Evolutionary conservation across 129 eudicot genomes (phyloP).

Genomic region (Chrysanthemum makinoi): DNA sequence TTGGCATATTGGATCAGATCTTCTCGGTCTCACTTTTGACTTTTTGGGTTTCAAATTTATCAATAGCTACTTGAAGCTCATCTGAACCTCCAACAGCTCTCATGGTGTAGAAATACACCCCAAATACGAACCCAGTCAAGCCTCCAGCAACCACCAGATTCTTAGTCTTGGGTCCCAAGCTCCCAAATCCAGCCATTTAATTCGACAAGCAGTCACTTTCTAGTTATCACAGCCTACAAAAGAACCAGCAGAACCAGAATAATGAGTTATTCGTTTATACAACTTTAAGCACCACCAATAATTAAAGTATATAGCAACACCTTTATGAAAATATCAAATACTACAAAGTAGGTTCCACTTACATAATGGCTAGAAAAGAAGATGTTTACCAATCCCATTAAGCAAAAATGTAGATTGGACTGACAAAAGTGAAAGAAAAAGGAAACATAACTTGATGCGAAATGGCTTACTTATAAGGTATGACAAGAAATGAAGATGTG

Average conservation of each 20-base stretch:
- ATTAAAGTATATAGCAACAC: neutral
- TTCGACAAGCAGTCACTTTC: neutral
- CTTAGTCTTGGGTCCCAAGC: slow-evolving; percentile 73
- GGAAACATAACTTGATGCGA: neutral
- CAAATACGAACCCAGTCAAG: slow-evolving; percentile 72
- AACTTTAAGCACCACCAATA: neutral
- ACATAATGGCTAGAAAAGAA: neutral
- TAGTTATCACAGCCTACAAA: slow-evolving; percentile 19
- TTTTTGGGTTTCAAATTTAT: slow-evolving; percentile 72
- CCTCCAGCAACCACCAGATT: slow-evolving; percentile 88
- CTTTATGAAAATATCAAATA: neutral
- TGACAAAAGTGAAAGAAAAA: neutral
- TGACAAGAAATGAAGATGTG: too few species aligned
- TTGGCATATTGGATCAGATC: slow-evolving; percentile 12
- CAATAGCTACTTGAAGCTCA: slow-evolving; percentile 97
- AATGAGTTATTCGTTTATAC: neutral
- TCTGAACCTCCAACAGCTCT: slow-evolving; percentile 93
- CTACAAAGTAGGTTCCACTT: neutral
- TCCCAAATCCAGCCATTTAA: slow-evolving; percentile 62
- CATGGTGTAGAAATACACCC: slow-evolving; percentile 94
- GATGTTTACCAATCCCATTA: neutral
- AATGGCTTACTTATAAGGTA: too few species aligned
- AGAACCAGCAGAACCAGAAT: neutral
- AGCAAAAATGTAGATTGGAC: neutral
- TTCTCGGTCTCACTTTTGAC: slow-evolving; percentile 34